Percentiles rank a stretch among this genome's conserved stretches.
phyloP scores from a whole-genome alignment of 345 rosid genomes.

The Dipteronia dyeriana region DNA sequence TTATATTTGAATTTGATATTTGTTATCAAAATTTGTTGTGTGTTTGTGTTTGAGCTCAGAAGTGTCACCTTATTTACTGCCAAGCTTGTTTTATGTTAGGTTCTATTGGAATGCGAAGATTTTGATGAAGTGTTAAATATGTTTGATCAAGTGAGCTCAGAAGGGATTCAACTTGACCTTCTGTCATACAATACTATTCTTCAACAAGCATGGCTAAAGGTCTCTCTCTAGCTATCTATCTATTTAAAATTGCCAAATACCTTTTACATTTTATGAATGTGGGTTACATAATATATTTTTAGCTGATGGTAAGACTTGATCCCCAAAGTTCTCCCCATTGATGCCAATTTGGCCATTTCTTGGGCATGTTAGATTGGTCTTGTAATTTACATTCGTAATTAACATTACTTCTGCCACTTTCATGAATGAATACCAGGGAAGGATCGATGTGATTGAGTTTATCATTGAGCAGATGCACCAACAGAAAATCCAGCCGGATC shows the following conservation, averaged over 20 bases:
- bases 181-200: constrained; percentile 65
- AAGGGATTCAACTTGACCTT: constrained; percentile 51
- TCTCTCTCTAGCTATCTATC: constrained; percentile 12
- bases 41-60: neutral
- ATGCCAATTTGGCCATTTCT: neutral
- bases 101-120: constrained; percentile 45
- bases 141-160: constrained; percentile 51
- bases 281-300: neutral
- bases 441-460: constrained; percentile 67
- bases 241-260: neutral
- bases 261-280: neutral
- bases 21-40: no score
- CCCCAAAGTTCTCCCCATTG: no score
- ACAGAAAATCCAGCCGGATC: constrained; percentile 63
- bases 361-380: neutral
- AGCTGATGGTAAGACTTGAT: neutral
- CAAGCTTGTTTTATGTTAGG: constrained; percentile 40
- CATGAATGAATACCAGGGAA: constrained; percentile 38
- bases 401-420: constrained; percentile 6
- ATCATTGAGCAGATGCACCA: constrained; percentile 59
- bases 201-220: constrained; percentile 53
- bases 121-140: constrained; percentile 59
- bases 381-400: neutral
- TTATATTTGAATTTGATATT: no score
- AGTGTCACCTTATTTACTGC: constrained; percentile 14